Conservation (phyloP, 495 filamentous ascomycete species). For the Penicillium ochrochloron region DNA sequence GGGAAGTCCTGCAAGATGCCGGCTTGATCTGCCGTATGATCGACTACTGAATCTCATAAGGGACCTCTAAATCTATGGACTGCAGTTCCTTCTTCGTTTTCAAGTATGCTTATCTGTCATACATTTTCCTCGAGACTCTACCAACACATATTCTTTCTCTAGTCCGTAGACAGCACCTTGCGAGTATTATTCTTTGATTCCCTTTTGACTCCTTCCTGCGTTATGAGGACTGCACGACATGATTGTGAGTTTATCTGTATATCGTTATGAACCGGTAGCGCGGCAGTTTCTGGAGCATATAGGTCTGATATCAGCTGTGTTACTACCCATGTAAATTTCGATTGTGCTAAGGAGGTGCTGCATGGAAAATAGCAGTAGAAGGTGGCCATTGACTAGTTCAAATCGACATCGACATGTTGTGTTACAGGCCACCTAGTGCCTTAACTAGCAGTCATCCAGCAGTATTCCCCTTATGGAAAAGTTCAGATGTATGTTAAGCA, state of each 20-base stretch:
- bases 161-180: background rate
- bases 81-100: background rate
- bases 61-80: background rate
- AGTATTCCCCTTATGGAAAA: background rate
- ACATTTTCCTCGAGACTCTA: background rate
- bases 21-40: constrained; percentile 19
- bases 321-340: too few species aligned
- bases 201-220: background rate
- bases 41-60: constrained; percentile 7
- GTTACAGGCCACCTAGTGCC: too few species aligned
- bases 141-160: background rate
- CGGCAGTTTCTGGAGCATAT: too few species aligned
- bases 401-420: too few species aligned
- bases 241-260: too few species aligned
- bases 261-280: too few species aligned
- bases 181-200: background rate
- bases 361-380: too few species aligned
- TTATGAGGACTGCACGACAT: background rate
- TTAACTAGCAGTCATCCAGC: background rate
- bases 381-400: too few species aligned
- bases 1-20: background rate
- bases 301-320: too few species aligned
- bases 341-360: too few species aligned
- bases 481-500: background rate
- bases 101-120: constrained; percentile 14